Evolutionary conservation across 2,329 filamentous ascomycete genomes (phyloP).

Genomic region (Trichoderma oligosporum): DNA sequence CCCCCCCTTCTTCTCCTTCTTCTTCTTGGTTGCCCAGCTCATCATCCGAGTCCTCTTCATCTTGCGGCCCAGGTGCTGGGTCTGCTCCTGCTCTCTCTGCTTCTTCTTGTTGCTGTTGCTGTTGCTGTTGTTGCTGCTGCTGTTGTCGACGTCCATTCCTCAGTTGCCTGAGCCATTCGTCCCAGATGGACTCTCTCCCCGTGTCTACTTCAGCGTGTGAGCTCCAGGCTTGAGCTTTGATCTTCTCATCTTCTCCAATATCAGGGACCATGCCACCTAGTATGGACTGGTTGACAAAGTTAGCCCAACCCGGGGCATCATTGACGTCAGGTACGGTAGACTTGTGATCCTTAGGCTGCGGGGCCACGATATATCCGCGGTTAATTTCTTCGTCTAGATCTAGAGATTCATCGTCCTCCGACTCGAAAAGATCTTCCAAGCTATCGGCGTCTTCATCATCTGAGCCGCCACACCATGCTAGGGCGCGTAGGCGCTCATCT

Average conservation of each 20-base stretch:
- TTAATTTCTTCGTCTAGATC: slow-evolving; percentile 34
- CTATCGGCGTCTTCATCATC: slow-evolving; percentile 20
- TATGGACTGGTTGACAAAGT: slow-evolving; percentile 28
- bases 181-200: slow-evolving; percentile 25
- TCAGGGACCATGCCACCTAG: slow-evolving; percentile 25
- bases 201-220: slow-evolving; percentile 22
- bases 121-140: background rate
- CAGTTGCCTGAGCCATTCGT: slow-evolving; percentile 22
- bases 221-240: slow-evolving; percentile 26
- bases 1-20: too few species aligned
- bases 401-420: slow-evolving; percentile 18
- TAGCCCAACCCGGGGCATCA: slow-evolving; percentile 27
- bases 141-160: background rate
- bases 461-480: slow-evolving; percentile 32
- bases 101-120: background rate
- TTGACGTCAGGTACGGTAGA: slow-evolving; percentile 21
- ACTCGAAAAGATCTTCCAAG: background rate
- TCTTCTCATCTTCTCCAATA: slow-evolving; percentile 25
- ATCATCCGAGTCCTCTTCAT: background rate
- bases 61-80: background rate
- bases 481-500: slow-evolving; percentile 34
- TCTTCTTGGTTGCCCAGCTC: background rate
- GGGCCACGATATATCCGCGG: slow-evolving; percentile 33
- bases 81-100: background rate
- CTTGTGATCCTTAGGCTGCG: slow-evolving; percentile 17